phyloP scores from a whole-genome alignment of 345 rosid species.

The Brassica carinata region DNA sequence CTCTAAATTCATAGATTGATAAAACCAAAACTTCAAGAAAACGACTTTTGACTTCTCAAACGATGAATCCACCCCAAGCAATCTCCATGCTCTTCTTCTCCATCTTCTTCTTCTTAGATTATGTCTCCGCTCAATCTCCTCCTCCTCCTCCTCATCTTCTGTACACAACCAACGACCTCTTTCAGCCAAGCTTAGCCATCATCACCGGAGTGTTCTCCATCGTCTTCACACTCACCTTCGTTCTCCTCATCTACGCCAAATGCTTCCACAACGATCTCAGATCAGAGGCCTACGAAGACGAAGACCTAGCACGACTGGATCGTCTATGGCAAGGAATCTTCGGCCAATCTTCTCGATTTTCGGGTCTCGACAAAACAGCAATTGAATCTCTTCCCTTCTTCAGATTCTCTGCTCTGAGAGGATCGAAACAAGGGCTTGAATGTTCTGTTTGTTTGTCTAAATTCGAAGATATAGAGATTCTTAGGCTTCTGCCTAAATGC shows the following conservation, averaged over 20 bases:
- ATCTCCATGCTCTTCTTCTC: slow-evolving; percentile 20
- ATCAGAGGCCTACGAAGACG: slow-evolving; percentile 22
- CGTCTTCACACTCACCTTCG: slow-evolving; percentile 63
- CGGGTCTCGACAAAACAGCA: slow-evolving; percentile 76
- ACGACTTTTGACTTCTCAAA: slow-evolving; percentile 13
- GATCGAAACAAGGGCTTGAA: slow-evolving; percentile 77
- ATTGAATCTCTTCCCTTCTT: slow-evolving; percentile 90
- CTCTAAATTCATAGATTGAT: slow-evolving; percentile 7
- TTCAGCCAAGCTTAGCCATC: slow-evolving; percentile 79
- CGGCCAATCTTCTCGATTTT: slow-evolving; percentile 49
- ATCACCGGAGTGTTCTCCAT: slow-evolving; percentile 69
- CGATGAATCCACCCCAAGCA: slow-evolving; percentile 23
- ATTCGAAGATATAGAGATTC: slow-evolving; percentile 80
- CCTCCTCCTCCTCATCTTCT: slow-evolving; percentile 3
- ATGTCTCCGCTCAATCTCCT: slow-evolving; percentile 37
- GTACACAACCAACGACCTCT: slow-evolving; percentile 38
- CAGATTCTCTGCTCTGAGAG: slow-evolving; percentile 80
- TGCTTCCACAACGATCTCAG: slow-evolving; percentile 55
- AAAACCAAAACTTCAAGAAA: neutral
- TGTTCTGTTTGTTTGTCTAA: slow-evolving; percentile 85
- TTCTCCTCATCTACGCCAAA: slow-evolving; percentile 70
- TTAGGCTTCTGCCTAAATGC: slow-evolving; percentile 80
- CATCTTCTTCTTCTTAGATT: slow-evolving; percentile 15
- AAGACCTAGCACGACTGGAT: neutral
- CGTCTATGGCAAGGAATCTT: slow-evolving; percentile 40